Percentiles rank a stretch among this genome's conserved stretches.
Evolutionary conservation across 768 basidiomycete genomes (phyloP).

Genomic region (Collybia sp.): DNA sequence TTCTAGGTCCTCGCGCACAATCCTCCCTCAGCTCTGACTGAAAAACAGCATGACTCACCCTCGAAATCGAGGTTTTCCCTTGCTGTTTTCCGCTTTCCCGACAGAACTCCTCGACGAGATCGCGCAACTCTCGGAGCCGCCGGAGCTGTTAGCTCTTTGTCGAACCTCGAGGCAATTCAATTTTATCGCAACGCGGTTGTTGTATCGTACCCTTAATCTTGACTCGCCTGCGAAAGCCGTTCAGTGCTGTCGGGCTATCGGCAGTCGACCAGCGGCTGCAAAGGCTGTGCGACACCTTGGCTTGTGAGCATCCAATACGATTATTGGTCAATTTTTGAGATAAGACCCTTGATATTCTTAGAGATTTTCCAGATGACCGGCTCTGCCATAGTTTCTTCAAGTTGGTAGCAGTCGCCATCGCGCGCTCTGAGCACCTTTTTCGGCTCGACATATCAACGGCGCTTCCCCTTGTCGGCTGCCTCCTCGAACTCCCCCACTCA

Average conservation of each 20-base stretch:
- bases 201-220: conserved; percentile 10
- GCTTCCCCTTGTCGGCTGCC: conserved; percentile 3
- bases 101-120: conserved; percentile 13
- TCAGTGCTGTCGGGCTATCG: conserved; percentile 4
- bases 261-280: conserved; percentile 1
- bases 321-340: neutral
- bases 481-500: neutral
- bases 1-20: too few species aligned
- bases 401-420: conserved; percentile 7
- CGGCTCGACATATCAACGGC: conserved; percentile 7
- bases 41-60: too few species aligned
- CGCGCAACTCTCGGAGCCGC: neutral
- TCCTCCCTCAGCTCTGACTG: too few species aligned
- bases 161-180: conserved; percentile 7
- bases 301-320: conserved; percentile 4
- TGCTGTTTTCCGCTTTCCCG: conserved; percentile 2
- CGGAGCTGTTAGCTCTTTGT: conserved; percentile 10
- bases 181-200: conserved; percentile 7
- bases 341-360: neutral
- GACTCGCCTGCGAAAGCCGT: conserved; percentile 1
- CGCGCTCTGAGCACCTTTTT: conserved; percentile 2
- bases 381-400: conserved; percentile 8
- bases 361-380: neutral
- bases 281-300: conserved; percentile 3
- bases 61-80: too few species aligned